Percentiles rank a stretch among this genome's conserved stretches.
Evolutionary conservation across 306 rosid genomes (phyloP).

Genomic region (Quercus suber): DNA sequence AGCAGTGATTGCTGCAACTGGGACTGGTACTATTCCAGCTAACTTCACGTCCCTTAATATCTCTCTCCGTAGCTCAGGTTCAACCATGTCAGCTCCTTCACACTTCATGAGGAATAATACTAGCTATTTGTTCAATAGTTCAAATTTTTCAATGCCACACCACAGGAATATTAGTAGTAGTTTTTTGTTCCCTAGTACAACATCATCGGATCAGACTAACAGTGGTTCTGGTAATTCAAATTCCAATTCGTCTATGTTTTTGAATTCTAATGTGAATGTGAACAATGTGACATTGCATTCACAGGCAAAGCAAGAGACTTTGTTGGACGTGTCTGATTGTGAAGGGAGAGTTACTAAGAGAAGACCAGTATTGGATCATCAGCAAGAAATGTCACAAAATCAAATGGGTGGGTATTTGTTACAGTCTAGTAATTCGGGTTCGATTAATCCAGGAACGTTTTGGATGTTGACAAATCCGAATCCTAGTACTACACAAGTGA

Average conservation of each 20-base stretch:
- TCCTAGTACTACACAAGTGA: constrained; percentile 28
- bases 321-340: constrained; percentile 31
- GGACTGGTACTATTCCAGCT: constrained; percentile 92
- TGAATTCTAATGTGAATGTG: constrained; percentile 60
- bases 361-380: constrained; percentile 53
- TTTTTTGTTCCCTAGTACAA: constrained; percentile 29
- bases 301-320: constrained; percentile 52
- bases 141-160: constrained; percentile 28
- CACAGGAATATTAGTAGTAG: constrained; percentile 28
- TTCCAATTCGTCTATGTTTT: constrained; percentile 38
- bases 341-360: constrained; percentile 35
- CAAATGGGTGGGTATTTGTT: constrained; percentile 62
- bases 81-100: constrained; percentile 80
- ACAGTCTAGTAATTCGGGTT: constrained; percentile 59
- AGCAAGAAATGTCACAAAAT: constrained; percentile 52
- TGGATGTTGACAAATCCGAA: constrained; percentile 62
- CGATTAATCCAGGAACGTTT: constrained; percentile 64
- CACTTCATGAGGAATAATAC: constrained; percentile 55
- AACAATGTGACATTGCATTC: constrained; percentile 27
- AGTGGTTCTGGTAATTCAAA: constrained; percentile 10
- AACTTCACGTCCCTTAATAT: constrained; percentile 88
- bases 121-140: constrained; percentile 27
- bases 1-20: constrained; percentile 86
- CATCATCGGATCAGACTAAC: constrained; percentile 21
- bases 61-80: constrained; percentile 94